Base-by-base conservation (phyloP, 1,284 basidiomycete species). In the Boletus chippewaensis region DNA sequence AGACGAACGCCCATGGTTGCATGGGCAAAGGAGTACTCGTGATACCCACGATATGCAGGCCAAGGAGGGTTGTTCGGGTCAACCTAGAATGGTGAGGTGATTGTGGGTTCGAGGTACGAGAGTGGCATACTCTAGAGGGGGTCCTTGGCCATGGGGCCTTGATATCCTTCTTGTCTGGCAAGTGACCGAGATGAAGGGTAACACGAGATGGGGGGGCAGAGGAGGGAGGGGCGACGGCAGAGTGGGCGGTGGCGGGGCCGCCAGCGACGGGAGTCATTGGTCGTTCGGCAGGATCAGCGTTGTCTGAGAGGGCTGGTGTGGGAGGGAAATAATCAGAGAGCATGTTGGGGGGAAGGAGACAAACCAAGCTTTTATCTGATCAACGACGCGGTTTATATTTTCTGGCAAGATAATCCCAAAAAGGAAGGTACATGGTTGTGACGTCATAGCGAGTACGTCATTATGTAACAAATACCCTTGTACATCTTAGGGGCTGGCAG, bases 11-110 rank as follows among this genome's bases (percentile, higher is more conserved):
- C 91, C 93, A 96, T 96, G 8, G 89, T 91, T 35, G 90, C 91
- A 64, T 95, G 87, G 48, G 93, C 92, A 68, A 95, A 95, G 2
- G 92, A 95, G 71, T 93, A 96, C 70, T 94, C 90, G 70, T 96
- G 93, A 72, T 96, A 96, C 9, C 94, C 94, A 55, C 93, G 84
- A 74, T 83, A 93, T 1, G 89, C 93, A 28, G 94, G 94, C 94
- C 93, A 97, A 45, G 95, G 95, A 29, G 95, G 95, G 74, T 96
- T 93, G 73, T 97, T 91, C 36, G 92, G 91, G 69, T 94, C 83
- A 50, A 89, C 77, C 83, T 86, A 49, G 36, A 6, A 44, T 43
- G 32, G 45, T 32, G 26, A 5, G 4, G 39, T 45, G 12, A 51
- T 7, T 24, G 20, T 28, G 4, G 12, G 47, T 13, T 24, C 5